Base-by-base conservation (phyloP, 768 basidiomycete species). In the Hortiboletus flavorubellus region DNA sequence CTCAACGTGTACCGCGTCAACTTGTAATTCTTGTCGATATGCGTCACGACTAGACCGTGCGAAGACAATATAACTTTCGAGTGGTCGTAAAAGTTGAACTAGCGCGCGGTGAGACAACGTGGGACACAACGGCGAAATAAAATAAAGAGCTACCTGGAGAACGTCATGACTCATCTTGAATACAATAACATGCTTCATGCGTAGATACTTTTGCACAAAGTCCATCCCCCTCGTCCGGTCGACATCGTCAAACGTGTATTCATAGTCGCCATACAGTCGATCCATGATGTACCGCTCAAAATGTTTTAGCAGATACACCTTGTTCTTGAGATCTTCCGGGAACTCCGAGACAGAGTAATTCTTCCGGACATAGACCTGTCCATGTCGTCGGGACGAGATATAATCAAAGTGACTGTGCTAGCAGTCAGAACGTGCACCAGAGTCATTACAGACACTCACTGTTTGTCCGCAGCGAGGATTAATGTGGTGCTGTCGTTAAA, bases 71-170 rank as follows among this genome's bases (percentile, higher is more conserved):
- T 86, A 56, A 98, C 75, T 71, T 99, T 98, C 41, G 91, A 88
- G 75, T 99, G 97, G 73, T 98, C 97, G 71, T 91, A 92, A 71
- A 98, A 99, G 77, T 98, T 99, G 81, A 98, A 98, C 96, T 98
- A 14, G n/a, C n/a, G n/a, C n/a, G n/a, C n/a, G 8, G 18, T 34
- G 12, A 14, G 4, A 7, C 7, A 6, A 18, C 1, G 8, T 0
- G n/a, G 4, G n/a, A 14, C 41, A 5, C 2, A 4, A 16, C 29
- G 9, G 11, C 4, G 12, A 5, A 4, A 45, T 41, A 26, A n/a
- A 41, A 12, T 34, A 34, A 12, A 35, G n/a, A 61, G 80, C 43
- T 54, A 91, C 94, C 84, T 98, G 96, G n/a, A 98, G 72, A 53
- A 93, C 86, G 64, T 96, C 94, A 65, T 97, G 92, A 71, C 91